Evolutionary conservation across 139 green algal genomes (phyloP), one percentile per base, ranked within the genome.

Genomic region (Chlamydomonas schloesseri): DNA sequence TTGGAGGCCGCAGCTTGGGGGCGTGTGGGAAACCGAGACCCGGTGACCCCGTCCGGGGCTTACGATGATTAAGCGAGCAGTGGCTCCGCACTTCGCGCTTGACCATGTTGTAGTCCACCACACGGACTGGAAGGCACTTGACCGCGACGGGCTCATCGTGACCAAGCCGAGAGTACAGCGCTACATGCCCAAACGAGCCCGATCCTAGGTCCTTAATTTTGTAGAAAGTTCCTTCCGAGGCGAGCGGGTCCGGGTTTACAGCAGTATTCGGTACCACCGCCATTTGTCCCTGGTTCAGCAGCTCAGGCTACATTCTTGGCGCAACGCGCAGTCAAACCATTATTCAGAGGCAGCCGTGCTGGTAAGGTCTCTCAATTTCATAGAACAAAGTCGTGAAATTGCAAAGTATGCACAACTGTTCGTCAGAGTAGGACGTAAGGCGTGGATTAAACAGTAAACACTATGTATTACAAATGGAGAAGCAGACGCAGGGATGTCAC

Each of bases 61-160:
- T 70, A 81, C 74, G 79, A 34, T 85, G 79, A 31, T 85, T 85
- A 11, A 85, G 47, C 8, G 79, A 76, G 46, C 79, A 85, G 21
- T 85, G 79, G 67, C 47, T 70, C 5, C 67, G 65, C 21, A 85
- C 79, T 53, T 85, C 79, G n/a, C 79, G 46, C 65, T 57, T 85
- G 21, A 85, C 67, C 67, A 85, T 57, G 28, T 50, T 76, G 47
- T 77, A 85, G 31, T 85, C 79, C 6, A 84, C 64, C 1, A 72
- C 37, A 5, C 78, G 42, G 2, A 84, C 64, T 4, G 78, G 64
- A 1, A 71, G 29, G 64, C 29, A 71, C 64, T 37, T 71, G 21
- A 67, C 28, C 2, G 60, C 60, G 18, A 67, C 60, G 18, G 26
- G 60, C 42, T 50, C 42, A 8, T 50, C 42, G 2, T 68, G 46